Evolutionary conservation across 176 grass and related monocot genomes (phyloP), one percentile per base, ranked within the genome.

Genomic region (Secale cereale): DNA sequence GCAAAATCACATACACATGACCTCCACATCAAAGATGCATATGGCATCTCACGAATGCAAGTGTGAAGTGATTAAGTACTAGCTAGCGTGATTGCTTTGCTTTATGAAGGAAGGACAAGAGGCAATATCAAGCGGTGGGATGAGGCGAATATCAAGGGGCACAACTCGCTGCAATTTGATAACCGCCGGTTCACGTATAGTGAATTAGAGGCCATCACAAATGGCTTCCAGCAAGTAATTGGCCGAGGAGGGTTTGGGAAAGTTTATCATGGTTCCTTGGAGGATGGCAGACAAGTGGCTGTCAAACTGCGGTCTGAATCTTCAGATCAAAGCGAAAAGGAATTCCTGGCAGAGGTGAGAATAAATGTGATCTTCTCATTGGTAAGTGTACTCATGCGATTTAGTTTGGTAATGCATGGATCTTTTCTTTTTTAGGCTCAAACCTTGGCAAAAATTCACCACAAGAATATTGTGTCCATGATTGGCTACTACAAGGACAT

Each of bases 401-500:
- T 8, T 1, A 43, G 11, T 8, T 32, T 66, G 0, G 14, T 66
- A 30, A 65, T 30, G 29, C 29, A 66, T 66, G 13, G 2, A 31
- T 66, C 16, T 65, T 65, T 65, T 19, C 5, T 13, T 6, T 30
- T 66, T 29, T 28, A 95, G 94, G 91, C 91, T 13, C 86, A 93
- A 50, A 70, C 74, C 30, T 81, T 95, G 28, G 80, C 81, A 10
- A 81, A 83, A 77, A 83, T 95, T 68, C 94, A 95, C 88, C 91
- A 95, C 62, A 91, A 43, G 70, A 89, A 93, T 70, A 73, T 96
- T 0, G 91, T 96, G 4, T 77, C 88, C 2, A 54, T 93, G 61
- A 69, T 93, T 41, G 94, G 94, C 10, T 96, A 93, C 39, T 91
- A 91, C 84, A 93, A 81, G 16, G 94, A 96, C 45, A 71, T 65